These are phyloP conservation scores for Phialemonium atrogriseum DNA, from an alignment of 2,329 filamentous ascomycete genomes.

Conservation along the genomic window DNA sequence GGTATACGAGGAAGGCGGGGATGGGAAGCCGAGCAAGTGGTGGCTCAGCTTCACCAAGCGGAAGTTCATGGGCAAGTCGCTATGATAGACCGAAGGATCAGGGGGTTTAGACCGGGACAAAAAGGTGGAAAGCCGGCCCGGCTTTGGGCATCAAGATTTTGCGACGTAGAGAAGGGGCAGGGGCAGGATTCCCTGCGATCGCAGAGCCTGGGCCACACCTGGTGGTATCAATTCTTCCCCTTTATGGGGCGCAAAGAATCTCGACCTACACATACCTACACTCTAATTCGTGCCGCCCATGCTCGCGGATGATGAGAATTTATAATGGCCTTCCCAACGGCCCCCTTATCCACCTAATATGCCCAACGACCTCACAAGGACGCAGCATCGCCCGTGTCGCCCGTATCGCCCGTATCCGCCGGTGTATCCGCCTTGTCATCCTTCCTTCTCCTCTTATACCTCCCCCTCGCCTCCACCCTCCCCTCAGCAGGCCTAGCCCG, in stretches of 20 bases:
- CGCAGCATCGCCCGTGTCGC: too few relatives aligned
- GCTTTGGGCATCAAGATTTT: too few relatives aligned
- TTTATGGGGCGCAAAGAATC: slow-evolving; percentile 1
- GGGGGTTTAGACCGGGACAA: background rate
- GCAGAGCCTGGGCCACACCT: too few relatives aligned
- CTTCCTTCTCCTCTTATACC: slow-evolving; percentile 62
- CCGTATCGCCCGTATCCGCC: too few relatives aligned
- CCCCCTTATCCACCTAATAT: background rate
- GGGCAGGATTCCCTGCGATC: too few relatives aligned
- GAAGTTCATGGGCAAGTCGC: slow-evolving; percentile 97
- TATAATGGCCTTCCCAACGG: background rate
- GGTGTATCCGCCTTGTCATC: slow-evolving; percentile 17
- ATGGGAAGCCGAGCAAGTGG: slow-evolving; percentile 74
- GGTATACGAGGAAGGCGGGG: slow-evolving; percentile 70
- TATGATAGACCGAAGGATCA: slow-evolving; percentile 37
- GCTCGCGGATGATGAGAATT: too few relatives aligned
- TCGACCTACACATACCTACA: too few relatives aligned
- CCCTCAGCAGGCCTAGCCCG: slow-evolving; percentile 73
- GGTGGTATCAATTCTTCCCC: slow-evolving; percentile 5
- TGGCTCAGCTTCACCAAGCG: slow-evolving; percentile 98
- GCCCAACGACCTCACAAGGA: too few relatives aligned
- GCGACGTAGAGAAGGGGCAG: too few relatives aligned
- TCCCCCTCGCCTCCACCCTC: slow-evolving; percentile 74
- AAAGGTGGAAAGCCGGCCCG: too few relatives aligned
- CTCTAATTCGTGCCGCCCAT: too few relatives aligned